A percentile compares a stretch with the other conserved stretches of the same genome.
phyloP scores from a whole-genome alignment of 345 rosid genomes.

The Rhodamnia argentea region DNA sequence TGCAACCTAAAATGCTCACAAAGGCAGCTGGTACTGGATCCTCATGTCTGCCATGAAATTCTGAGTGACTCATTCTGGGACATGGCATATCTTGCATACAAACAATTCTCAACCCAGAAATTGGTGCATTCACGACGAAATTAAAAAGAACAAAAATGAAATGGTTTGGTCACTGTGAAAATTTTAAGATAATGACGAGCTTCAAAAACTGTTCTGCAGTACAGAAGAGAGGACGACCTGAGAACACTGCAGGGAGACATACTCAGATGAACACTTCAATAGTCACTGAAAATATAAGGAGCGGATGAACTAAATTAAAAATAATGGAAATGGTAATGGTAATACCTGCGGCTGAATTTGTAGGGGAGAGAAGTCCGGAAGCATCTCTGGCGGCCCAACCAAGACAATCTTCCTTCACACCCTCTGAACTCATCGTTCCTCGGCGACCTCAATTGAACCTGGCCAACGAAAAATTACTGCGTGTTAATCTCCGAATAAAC shows the following conservation, averaged over 20 bases:
- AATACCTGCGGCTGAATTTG: conserved; percentile 58
- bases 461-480: background rate
- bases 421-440: conserved; percentile 26
- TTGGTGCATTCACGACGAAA: background rate
- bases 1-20: background rate
- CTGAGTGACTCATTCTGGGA: background rate
- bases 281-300: background rate
- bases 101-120: background rate
- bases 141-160: background rate
- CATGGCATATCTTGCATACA: background rate
- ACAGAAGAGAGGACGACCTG: background rate
- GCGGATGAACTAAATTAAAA: background rate
- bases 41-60: background rate
- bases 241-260: background rate
- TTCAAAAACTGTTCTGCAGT: background rate
- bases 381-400: conserved; percentile 76
- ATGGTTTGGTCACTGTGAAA: background rate
- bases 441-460: background rate
- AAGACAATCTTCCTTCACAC: conserved; percentile 25
- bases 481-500: background rate
- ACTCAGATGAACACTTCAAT: background rate
- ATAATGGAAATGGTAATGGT: background rate
- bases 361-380: conserved; percentile 56
- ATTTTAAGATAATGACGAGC: background rate
- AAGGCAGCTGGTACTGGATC: background rate